A percentile compares a stretch with the other conserved stretches of the same genome.
Conservation (phyloP, 2,329 filamentous ascomycete genomes). For the Sclerotinia minor region DNA sequence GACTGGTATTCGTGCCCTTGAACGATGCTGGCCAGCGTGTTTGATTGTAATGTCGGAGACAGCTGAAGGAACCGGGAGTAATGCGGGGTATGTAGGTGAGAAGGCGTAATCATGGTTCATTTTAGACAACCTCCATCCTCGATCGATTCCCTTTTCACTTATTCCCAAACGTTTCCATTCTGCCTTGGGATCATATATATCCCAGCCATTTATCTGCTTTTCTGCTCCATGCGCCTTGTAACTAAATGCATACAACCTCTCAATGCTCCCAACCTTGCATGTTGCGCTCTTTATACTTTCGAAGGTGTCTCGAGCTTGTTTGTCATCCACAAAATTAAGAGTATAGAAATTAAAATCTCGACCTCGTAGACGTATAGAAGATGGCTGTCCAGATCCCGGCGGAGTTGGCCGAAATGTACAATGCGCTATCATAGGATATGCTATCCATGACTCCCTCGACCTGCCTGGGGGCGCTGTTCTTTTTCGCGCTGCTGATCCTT, state of each 20-base stretch:
- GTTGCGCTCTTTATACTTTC: constrained; percentile 81
- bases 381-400: constrained; percentile 65
- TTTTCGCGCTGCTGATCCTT: constrained; percentile 32
- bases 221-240: constrained; percentile 77
- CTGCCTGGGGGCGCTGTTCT: constrained; percentile 36
- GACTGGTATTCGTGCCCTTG: constrained; percentile 81
- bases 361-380: constrained; percentile 83
- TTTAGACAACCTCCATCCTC: constrained; percentile 78
- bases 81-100: constrained; percentile 85
- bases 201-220: constrained; percentile 75
- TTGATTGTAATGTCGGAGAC: constrained; percentile 98
- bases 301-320: constrained; percentile 77
- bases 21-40: constrained; percentile 87
- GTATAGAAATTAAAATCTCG: constrained; percentile 93
- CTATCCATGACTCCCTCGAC: constrained; percentile 82
- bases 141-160: constrained; percentile 65
- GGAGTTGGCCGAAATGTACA: constrained; percentile 77
- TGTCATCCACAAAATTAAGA: constrained; percentile 79
- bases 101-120: constrained; percentile 91
- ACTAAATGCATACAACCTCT: constrained; percentile 87
- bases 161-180: constrained; percentile 90
- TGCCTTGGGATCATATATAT: constrained; percentile 77
- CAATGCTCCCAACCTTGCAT: constrained; percentile 77
- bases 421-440: constrained; percentile 85
- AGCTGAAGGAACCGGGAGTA: constrained; percentile 79